Base-by-base conservation (phyloP, 2,329 filamentous ascomycete genomes). In the Pyricularia sp. region DNA sequence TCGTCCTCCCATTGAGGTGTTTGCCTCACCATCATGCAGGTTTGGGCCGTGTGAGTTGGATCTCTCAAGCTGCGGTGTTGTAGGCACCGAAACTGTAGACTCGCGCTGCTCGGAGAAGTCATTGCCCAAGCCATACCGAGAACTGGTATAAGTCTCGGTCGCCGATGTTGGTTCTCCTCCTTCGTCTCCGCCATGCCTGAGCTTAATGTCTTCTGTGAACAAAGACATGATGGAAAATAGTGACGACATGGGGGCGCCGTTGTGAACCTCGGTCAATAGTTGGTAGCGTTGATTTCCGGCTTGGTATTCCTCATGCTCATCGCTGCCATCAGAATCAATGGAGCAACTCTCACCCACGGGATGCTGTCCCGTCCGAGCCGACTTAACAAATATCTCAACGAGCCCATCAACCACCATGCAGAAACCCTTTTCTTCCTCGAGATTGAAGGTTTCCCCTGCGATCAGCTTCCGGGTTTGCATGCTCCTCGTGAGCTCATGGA, bases 391-490 rank as follows among this genome's bases (percentile, higher is more conserved):
- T 65, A 99, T 97, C 75, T 99, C 92, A 0, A 99, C 93, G 31
- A 96, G 77, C 1, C 94, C 94, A 76, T 99, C 94, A 3, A 99
- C 96, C 5, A 99, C 94, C 65, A 99, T 82, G 73, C 94, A 99
- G 72, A 99, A 99, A 0, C 94, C 94, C 71, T 99, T 96, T 72
- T 99, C 94, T 73, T 99, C 94, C 76, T 99, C 94, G 35, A 99
- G 80, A 69, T 97, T 87, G 70, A 99, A 81, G 0, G 94, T 99
- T 76, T 99, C 94, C 33, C 94, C 94, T 5, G 94, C 93, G 71
- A 97, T 96, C 62, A 99, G 82, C 76, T 97, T 97, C 70, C 91
- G 84, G 24, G 96, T 99, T 78, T 99, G 94, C 94, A 99, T 99
- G 66, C 93, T 97, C 66, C 94, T 83, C 0, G 94, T 99, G 70